A percentile compares a stretch with the other conserved stretches of the same genome.
Conservation (phyloP, 257 asterid species). For the Solanum lycopersicoides region DNA sequence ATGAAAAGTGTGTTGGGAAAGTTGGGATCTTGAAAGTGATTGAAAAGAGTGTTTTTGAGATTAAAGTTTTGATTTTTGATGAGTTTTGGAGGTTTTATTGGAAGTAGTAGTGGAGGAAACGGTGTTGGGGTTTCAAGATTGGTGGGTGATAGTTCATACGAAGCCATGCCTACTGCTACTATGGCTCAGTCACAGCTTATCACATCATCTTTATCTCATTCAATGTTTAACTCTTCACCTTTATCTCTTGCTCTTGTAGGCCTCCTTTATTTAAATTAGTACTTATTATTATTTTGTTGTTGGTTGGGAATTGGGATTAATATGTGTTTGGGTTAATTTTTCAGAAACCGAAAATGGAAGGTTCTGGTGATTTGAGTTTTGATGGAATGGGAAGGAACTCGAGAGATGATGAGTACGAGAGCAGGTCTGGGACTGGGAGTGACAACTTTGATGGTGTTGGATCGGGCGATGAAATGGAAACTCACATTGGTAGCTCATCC, state of each 20-base stretch:
- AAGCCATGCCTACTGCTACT: slow-evolving; percentile 19
- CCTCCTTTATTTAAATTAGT: background rate
- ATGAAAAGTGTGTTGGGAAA: background rate
- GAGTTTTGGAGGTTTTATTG: slow-evolving; percentile 49
- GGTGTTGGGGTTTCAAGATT: slow-evolving; percentile 30
- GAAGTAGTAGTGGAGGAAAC: background rate
- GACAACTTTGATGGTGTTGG: slow-evolving; percentile 50
- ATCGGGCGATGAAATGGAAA: slow-evolving; percentile 56
- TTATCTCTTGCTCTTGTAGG: slow-evolving; percentile 52
- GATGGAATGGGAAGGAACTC: slow-evolving; percentile 18
- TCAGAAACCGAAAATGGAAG: slow-evolving; percentile 77
- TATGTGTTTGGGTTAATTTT: background rate
- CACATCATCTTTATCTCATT: slow-evolving; percentile 30
- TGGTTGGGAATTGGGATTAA: background rate
- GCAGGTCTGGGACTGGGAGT: slow-evolving; percentile 64
- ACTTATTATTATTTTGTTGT: background rate
- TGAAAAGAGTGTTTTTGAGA: background rate
- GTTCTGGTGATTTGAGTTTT: slow-evolving; percentile 40
- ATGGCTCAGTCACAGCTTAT: slow-evolving; percentile 30
- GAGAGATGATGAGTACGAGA: slow-evolving; percentile 51
- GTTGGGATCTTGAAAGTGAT: background rate
- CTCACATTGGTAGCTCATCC: slow-evolving; percentile 26
- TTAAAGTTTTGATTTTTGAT: slow-evolving; percentile 6
- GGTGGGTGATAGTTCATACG: slow-evolving; percentile 39
- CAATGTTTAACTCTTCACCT: slow-evolving; percentile 32